These are phyloP conservation scores for Dispira parvispora DNA, from an alignment of 192 early-diverging fungal genomes.

Conservation along the genomic window DNA sequence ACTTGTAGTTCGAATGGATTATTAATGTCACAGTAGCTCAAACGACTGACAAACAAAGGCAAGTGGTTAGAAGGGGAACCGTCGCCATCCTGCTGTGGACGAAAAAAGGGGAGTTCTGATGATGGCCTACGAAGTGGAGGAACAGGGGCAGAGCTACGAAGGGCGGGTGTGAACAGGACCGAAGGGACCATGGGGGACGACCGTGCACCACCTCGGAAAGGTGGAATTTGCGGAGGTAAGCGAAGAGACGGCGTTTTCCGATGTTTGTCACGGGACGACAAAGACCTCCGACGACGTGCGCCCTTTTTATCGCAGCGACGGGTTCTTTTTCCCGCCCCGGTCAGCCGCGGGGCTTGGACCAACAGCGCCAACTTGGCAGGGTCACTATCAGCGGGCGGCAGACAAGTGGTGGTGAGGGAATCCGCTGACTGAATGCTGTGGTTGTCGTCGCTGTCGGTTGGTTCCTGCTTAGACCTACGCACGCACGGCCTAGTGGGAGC, in stretches of 20 bases:
- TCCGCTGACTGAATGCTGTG: no score
- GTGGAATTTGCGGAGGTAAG: constrained; percentile 9
- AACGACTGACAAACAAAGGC: background rate
- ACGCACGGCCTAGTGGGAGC: no score
- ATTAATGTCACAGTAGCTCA: background rate
- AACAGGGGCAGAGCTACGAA: background rate
- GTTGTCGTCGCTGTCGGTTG: no score
- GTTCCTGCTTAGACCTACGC: no score
- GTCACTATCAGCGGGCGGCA: no score
- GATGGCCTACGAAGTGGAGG: background rate
- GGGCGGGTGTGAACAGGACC: background rate
- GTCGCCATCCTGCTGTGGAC: background rate
- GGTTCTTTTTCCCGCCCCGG: no score
- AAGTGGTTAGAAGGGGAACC: background rate
- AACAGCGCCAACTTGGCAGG: no score
- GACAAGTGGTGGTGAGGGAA: no score
- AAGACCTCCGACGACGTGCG: no score
- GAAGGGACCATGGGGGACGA: background rate
- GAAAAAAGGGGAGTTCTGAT: background rate
- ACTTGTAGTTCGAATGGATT: constrained; percentile 1
- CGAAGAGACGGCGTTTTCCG: background rate
- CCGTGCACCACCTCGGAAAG: background rate
- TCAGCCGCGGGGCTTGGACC: no score
- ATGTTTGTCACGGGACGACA: no score
- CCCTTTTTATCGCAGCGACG: no score